Conservation (phyloP, 768 basidiomycete genomes). For the Podaxis sp. region DNA sequence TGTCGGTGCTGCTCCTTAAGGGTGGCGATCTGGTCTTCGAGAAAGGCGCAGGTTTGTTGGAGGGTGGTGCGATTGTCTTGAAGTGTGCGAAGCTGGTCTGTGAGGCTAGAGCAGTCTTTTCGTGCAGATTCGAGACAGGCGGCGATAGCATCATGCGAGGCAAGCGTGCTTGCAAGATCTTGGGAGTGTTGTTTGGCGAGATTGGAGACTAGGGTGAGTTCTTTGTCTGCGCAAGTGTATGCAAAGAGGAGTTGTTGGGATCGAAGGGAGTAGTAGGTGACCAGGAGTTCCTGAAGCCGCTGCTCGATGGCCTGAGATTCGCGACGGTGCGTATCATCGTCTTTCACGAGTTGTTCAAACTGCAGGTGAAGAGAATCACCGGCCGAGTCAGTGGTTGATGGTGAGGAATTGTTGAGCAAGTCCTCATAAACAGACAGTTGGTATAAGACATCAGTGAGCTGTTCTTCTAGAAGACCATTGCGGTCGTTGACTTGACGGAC, state of each 20-base stretch:
- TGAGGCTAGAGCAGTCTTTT: conserved; percentile 30
- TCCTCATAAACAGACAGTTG: conserved; percentile 27
- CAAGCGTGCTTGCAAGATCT: conserved; percentile 37
- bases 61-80: conserved; percentile 9
- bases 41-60: conserved; percentile 16
- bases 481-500: conserved; percentile 54
- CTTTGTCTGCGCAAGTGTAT: conserved; percentile 23
- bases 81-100: conserved; percentile 21
- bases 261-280: conserved; percentile 32
- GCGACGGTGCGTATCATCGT: conserved; percentile 10
- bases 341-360: conserved; percentile 17
- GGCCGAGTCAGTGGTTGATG: not conserved
- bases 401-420: not conserved
- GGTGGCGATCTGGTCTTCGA: conserved; percentile 18
- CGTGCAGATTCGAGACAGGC: conserved; percentile 36
- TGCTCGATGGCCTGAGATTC: conserved; percentile 10
- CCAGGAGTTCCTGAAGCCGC: conserved; percentile 17
- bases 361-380: conserved; percentile 14
- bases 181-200: conserved; percentile 26
- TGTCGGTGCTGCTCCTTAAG: conserved; percentile 17
- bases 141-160: conserved; percentile 37
- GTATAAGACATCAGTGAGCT: conserved; percentile 27
- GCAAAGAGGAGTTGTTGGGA: conserved; percentile 30
- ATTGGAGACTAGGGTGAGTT: conserved; percentile 22
- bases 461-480: conserved; percentile 37